Base-by-base conservation (phyloP, 169 alveolate species). In the Perkinsus olseni region DNA sequence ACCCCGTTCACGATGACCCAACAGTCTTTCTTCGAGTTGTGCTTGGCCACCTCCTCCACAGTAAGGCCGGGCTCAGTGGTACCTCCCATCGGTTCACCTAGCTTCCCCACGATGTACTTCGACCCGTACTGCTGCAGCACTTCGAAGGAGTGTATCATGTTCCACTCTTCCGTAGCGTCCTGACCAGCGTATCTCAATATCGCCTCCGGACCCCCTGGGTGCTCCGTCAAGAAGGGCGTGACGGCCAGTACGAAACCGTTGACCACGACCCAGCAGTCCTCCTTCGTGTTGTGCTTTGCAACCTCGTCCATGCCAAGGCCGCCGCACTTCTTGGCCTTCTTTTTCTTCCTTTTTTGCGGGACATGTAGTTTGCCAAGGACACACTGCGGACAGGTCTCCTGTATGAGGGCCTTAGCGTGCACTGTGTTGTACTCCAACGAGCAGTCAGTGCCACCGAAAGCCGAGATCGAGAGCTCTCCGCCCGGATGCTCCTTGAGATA, bases 131-230 rank as follows among this genome's bases (percentile, higher is more conserved):
- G 82, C 17, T 62, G 13, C 13, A 62, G 82, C 1, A 62, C 82
- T 0, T 62, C 82, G 82, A 62, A 62, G 4, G 82, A 62, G 82
- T 62, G 82, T 13, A 62, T 62, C 82, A 62, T 62, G 82, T 62
- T 62, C 82, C 82, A 62, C 82, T 62, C 82, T 24, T 62, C 82
- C 31, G 82, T 62, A 4, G 82, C 82, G 82, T 62, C 82, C 91
- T 31, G 38, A 74, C 98, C 98, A 39, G 95, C 97, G 31, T 94
- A 95, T 74, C 91, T 48, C 91, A 96, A 45, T 31, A 96, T 74
- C 38, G 94, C 94, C 31, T 95, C 95, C 91, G 92, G 92, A 10
- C 98, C 97, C 38, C 97, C 98, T 38, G 98, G 97, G 93, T 96
- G 98, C 74, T 91, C 92, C 38, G 92, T 39, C 38, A 96, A 90